These are phyloP conservation scores for Neotropicomus parvogracilis DNA, from an alignment of 1,284 basidiomycete species.

Conservation along the genomic window DNA sequence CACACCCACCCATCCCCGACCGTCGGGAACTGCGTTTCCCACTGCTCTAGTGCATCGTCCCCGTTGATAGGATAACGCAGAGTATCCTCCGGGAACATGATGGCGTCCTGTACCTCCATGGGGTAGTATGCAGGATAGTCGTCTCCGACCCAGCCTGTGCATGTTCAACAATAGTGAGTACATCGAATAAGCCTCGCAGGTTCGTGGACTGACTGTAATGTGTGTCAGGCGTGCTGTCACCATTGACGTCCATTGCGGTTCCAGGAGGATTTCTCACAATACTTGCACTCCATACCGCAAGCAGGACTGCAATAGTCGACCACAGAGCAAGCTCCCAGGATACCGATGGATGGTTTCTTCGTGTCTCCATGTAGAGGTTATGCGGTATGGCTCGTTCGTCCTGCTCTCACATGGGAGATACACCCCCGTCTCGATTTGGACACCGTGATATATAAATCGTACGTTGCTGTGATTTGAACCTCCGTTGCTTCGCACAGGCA, in stretches of 20 bases:
- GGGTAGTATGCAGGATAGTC: constrained; percentile 29
- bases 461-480: constrained; percentile 1
- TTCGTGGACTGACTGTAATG: constrained; percentile 20
- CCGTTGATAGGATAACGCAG: constrained; percentile 28
- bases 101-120: constrained; percentile 19
- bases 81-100: constrained; percentile 29
- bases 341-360: constrained; percentile 1
- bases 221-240: constrained; percentile 1
- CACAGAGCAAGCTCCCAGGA: constrained; percentile 24
- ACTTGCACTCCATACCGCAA: constrained; percentile 22
- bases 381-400: neutral
- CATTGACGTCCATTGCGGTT: neutral
- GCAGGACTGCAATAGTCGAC: constrained; percentile 19
- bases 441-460: neutral
- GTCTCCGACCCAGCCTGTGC: constrained; percentile 25
- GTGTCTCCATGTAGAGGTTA: constrained; percentile 12
- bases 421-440: constrained; percentile 5
- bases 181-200: neutral
- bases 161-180: constrained; percentile 5
- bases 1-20: constrained; percentile 26
- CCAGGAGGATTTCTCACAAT: constrained; percentile 6
- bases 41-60: constrained; percentile 20
- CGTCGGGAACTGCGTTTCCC: constrained; percentile 25
- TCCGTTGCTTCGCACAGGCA: neutral
- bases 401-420: neutral